A percentile compares a stretch with the other conserved stretches of the same genome.
These are phyloP conservation scores for Melanomma pulvis-pyrius DNA, from an alignment of 495 filamentous ascomycete genomes.

Conservation along the genomic window DNA sequence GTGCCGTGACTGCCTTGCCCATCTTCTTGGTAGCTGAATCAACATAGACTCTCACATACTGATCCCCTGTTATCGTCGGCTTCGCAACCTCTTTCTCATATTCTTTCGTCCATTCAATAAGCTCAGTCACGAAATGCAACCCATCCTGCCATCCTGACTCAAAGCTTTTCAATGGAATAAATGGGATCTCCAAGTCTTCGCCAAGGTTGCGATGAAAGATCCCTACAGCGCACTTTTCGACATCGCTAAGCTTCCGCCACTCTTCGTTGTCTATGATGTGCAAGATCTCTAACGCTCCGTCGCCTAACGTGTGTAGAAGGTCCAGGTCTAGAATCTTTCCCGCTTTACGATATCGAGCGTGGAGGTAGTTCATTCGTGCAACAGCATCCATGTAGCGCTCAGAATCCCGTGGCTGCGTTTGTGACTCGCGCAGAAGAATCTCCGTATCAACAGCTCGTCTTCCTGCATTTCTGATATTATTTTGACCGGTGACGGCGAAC, in stretches of 20 bases:
- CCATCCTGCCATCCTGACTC: constrained; percentile 4
- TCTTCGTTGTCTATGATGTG: too few relatives aligned
- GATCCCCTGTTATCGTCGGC: constrained; percentile 7
- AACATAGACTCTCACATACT: constrained; percentile 9
- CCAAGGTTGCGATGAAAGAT: constrained; percentile 7
- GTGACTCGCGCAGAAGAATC: constrained; percentile 3
- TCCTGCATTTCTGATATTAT: constrained; percentile 6
- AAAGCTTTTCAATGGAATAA: constrained; percentile 8
- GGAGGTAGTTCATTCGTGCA: too few relatives aligned
- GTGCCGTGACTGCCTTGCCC: not conserved
- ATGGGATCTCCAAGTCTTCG: constrained; percentile 13
- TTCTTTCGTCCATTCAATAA: constrained; percentile 5
- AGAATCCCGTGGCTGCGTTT: too few relatives aligned
- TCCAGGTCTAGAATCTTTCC: too few relatives aligned
- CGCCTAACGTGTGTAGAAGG: too few relatives aligned
- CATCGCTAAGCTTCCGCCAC: too few relatives aligned
- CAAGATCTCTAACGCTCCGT: too few relatives aligned
- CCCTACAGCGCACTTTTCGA: constrained; percentile 3
- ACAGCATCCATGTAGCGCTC: too few relatives aligned
- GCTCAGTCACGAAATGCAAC: constrained; percentile 9
- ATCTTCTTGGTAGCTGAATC: constrained; percentile 11
- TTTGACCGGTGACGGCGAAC: constrained; percentile 4
- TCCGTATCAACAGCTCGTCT: not conserved
- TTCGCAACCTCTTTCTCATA: constrained; percentile 15
- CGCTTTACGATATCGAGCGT: too few relatives aligned